Conservation (phyloP, 2,329 filamentous ascomycete species). For the Cercospora zeina region DNA sequence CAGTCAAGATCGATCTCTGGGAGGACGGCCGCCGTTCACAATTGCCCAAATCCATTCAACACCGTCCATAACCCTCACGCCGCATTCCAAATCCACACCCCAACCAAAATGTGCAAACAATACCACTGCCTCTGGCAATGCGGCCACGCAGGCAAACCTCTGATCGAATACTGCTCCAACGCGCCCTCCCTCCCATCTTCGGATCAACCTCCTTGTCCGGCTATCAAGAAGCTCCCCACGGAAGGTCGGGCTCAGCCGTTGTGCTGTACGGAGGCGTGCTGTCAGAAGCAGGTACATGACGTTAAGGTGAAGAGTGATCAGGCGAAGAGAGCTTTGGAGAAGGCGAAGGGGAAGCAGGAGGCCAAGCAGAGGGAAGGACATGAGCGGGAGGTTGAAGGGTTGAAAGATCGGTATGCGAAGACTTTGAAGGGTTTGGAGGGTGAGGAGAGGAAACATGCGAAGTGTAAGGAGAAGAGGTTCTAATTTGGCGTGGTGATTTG, state of each 20-base stretch:
- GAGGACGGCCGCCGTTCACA: not conserved
- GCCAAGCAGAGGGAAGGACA: not conserved
- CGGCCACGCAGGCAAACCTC: slow-evolving; percentile 14
- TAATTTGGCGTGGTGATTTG: not conserved
- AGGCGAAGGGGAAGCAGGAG: slow-evolving; percentile 12
- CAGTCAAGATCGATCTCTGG: not conserved
- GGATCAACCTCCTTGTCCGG: not conserved
- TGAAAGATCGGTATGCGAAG: slow-evolving; percentile 4
- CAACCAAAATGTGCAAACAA: slow-evolving; percentile 12
- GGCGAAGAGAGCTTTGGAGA: slow-evolving; percentile 16
- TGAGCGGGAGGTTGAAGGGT: slow-evolving; percentile 9
- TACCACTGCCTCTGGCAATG: slow-evolving; percentile 17
- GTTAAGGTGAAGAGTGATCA: slow-evolving; percentile 13
- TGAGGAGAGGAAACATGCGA: slow-evolving; percentile 14
- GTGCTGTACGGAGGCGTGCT: slow-evolving; percentile 17
- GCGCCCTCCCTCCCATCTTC: not conserved
- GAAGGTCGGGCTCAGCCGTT: slow-evolving; percentile 5
- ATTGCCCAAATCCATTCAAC: not conserved
- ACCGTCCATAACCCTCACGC: not conserved
- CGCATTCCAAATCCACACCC: too few species aligned
- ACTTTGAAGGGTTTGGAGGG: slow-evolving; percentile 5
- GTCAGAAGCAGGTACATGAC: slow-evolving; percentile 10
- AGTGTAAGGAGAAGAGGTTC: slow-evolving; percentile 16
- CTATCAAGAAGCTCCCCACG: not conserved
- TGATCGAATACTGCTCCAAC: slow-evolving; percentile 8